Evolutionary conservation across 768 basidiomycete species (phyloP), one percentile per base, ranked within the genome.

Genomic region (Suillus brevipes): DNA sequence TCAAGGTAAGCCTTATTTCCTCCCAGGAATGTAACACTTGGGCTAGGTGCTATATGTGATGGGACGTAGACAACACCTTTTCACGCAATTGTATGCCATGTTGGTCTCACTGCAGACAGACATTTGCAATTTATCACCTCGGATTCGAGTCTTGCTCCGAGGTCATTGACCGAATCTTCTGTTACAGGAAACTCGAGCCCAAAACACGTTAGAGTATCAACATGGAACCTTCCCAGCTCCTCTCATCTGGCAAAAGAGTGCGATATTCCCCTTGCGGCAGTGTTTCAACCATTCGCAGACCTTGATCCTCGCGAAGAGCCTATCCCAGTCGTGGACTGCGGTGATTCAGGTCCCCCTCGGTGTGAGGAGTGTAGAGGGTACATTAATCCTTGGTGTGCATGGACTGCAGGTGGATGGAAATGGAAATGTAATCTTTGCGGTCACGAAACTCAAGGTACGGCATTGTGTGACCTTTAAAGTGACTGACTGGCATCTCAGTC

Each of bases 351-450:
- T 14, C 97, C 97, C 14, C 85, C 91, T 28, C 84, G 97, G 38
- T 99, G 97, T 71, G 85, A 82, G 53, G 81, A 85, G 40, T 99
- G 97, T 76, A 84, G 93, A 68, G 93, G 84, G 0, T 99, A 99
- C 75, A 82, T 99, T 70, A 99, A 98, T 72, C 91, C 95, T 0
- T 99, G 95, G 95, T 94, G 90, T 75, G 80, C 80, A 31, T 99
- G 94, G 88, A 78, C 85, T 23, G 84, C 90, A 10, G 92, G 92
- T 3, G 97, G 97, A 6, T 83, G 84, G 65, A 87, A 83, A 68
- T 99, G 96, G 94, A 88, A 83, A 70, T 99, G 97, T 75, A 99
- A 99, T 81, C 74, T 99, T 18, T 99, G 97, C 78, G 78, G 81
- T 2, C 85, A 88, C 68, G 87, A 91, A 72, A 94, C 92, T n/a